phyloP scores from a whole-genome alignment of 805 yeast species.

The Saturnispora mendoncae region DNA sequence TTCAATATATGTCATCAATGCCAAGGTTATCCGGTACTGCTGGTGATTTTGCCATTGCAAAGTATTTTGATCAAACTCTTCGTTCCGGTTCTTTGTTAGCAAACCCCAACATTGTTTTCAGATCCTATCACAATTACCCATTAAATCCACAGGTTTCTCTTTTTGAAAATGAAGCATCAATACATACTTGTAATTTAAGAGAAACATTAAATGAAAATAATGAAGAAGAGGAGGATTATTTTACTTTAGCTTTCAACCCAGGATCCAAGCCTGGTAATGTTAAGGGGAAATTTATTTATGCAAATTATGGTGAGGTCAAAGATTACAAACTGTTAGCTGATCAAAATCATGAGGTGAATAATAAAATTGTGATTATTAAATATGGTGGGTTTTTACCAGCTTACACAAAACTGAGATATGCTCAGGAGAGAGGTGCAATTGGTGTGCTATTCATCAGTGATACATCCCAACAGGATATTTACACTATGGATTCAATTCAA shows the following conservation, averaged over 20 bases:
- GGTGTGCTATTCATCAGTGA: slow-evolving; percentile 64
- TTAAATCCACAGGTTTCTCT: slow-evolving; percentile 22
- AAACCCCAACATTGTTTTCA: slow-evolving; percentile 42
- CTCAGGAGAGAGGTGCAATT: slow-evolving; percentile 46
- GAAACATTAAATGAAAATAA: slow-evolving; percentile 14
- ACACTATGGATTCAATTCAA: slow-evolving; percentile 39
- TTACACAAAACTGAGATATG: slow-evolving; percentile 44
- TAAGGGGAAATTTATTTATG: slow-evolving; percentile 49
- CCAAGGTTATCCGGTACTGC: slow-evolving; percentile 85
- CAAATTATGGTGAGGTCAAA: slow-evolving; percentile 49
- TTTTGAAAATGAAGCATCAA: slow-evolving; percentile 18
- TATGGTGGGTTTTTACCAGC: slow-evolving; percentile 44
- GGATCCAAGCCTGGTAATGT: slow-evolving; percentile 53
- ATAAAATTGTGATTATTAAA: slow-evolving; percentile 49
- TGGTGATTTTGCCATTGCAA: slow-evolving; percentile 69
- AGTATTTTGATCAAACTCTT: slow-evolving; percentile 54
- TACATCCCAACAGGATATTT: slow-evolving; percentile 23
- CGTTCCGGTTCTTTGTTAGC: slow-evolving; percentile 45
- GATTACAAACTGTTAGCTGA: slow-evolving; percentile 42
- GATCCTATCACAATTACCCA: slow-evolving; percentile 62
- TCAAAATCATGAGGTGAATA: slow-evolving; percentile 34
- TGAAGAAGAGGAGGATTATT: slow-evolving; percentile 10
- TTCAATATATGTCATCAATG: slow-evolving; percentile 68
- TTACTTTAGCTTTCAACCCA: slow-evolving; percentile 53
- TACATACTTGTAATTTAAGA: slow-evolving; percentile 18